These are phyloP conservation scores for Fusarium sp. DNA, from an alignment of 2,329 filamentous ascomycete genomes.

Conservation along the genomic window DNA sequence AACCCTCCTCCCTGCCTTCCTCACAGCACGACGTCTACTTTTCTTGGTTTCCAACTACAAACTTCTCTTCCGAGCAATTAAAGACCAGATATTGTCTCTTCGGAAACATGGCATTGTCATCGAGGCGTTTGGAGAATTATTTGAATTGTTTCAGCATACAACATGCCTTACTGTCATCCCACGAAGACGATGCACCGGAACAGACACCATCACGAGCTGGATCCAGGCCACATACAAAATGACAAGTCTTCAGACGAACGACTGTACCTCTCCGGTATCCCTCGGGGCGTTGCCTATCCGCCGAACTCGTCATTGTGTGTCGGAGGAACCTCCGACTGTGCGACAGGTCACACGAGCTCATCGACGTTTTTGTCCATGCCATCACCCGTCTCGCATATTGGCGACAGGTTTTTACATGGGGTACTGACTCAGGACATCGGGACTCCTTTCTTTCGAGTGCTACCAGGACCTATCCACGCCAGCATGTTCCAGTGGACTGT, in stretches of 20 bases:
- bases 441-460: conserved; percentile 2
- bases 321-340: conserved; percentile 3
- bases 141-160: background rate
- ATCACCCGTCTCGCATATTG: conserved; percentile 36
- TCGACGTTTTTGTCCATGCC: conserved; percentile 36
- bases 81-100: background rate
- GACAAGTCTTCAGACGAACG: background rate
- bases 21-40: background rate
- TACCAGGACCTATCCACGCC: conserved; percentile 4
- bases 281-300: background rate
- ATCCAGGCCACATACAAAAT: background rate
- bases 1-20: background rate
- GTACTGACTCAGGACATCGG: conserved; percentile 1
- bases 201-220: background rate
- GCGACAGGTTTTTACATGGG: conserved; percentile 3
- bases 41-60: background rate
- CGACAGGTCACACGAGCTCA: conserved; percentile 29
- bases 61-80: background rate
- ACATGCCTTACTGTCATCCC: background rate
- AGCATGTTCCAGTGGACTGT: conserved; percentile 9
- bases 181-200: background rate
- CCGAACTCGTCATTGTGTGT: conserved; percentile 11
- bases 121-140: background rate
- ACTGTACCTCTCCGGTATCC: background rate
- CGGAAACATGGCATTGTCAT: background rate